Evolutionary conservation across 192 early-diverging fungal species (phyloP).

Genomic region (Helicostylum pulchrum): DNA sequence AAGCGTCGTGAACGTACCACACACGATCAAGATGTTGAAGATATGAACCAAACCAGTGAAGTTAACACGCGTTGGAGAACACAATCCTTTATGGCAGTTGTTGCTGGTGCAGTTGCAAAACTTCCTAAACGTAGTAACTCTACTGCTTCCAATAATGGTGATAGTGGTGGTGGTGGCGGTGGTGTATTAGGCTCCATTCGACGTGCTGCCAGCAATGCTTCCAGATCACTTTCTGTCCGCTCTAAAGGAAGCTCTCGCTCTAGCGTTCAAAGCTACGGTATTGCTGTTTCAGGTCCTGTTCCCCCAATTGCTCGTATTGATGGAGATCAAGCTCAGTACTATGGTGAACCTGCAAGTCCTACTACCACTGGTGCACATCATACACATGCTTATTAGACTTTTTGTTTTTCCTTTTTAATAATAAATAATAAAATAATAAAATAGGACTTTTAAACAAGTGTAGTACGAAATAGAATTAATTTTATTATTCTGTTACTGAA

Average conservation of each 20-base stretch:
- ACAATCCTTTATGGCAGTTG: conserved; percentile 31
- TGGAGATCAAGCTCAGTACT: conserved; percentile 6
- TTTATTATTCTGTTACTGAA: too few relatives aligned
- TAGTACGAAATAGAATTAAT: too few relatives aligned
- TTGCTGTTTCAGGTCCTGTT: conserved; percentile 18
- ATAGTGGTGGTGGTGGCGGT: background rate
- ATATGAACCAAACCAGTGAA: background rate
- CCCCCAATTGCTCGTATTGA: conserved; percentile 29
- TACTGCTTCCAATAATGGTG: background rate
- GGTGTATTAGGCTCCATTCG: conserved; percentile 23
- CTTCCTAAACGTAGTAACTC: conserved; percentile 22
- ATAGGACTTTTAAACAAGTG: too few relatives aligned
- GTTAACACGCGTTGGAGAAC: conserved; percentile 35
- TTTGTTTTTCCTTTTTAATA: background rate
- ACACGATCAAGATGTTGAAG: conserved; percentile 20
- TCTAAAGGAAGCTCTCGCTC: background rate
- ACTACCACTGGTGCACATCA: conserved; percentile 2
- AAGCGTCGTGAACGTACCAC: conserved; percentile 9
- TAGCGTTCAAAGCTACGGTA: conserved; percentile 24
- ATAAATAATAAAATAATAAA: too few relatives aligned
- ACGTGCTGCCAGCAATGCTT: conserved; percentile 27
- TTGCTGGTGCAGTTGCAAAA: conserved; percentile 32
- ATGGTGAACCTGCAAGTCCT: conserved; percentile 2
- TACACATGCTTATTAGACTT: conserved; percentile 19
- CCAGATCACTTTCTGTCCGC: background rate